A percentile compares a stretch with the other conserved stretches of the same genome.
Conservation (phyloP, 2,329 filamentous ascomycete species). For the Colletotrichum caudatum region DNA sequence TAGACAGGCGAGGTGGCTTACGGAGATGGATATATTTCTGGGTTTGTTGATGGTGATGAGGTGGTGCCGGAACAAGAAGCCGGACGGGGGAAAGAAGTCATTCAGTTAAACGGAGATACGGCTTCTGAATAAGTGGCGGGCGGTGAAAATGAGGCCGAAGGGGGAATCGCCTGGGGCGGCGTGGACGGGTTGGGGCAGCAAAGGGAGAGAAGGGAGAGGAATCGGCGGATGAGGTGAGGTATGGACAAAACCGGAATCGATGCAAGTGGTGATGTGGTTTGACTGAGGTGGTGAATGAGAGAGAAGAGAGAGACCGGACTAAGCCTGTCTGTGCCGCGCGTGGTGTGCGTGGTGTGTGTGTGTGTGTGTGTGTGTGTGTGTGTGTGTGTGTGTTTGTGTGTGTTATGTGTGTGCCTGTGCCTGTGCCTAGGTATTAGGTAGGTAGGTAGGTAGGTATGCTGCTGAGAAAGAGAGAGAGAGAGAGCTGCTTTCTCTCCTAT, state of each 20-base stretch:
- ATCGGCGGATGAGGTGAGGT: constrained; percentile 30
- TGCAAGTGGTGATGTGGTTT: constrained; percentile 42
- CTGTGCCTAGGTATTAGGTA: background rate
- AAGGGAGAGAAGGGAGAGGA: background rate
- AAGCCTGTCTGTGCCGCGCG: background rate
- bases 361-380: constrained; percentile 6
- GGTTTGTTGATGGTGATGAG: constrained; percentile 6
- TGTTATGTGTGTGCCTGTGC: constrained; percentile 2
- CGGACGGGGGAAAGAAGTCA: constrained; percentile 14
- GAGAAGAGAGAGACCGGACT: constrained; percentile 1
- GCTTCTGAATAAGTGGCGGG: constrained; percentile 18
- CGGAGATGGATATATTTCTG: background rate
- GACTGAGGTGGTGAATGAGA: constrained; percentile 28
- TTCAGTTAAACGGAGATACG: constrained; percentile 18
- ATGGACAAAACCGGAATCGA: constrained; percentile 35
- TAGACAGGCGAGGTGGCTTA: constrained; percentile 10
- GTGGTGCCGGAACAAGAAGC: constrained; percentile 10
- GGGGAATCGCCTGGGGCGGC: background rate
- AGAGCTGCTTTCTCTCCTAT: background rate
- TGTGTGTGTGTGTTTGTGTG: constrained; percentile 1
- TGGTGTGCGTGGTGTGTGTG: constrained; percentile 1
- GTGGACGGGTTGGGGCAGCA: background rate
- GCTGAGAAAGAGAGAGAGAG: background rate
- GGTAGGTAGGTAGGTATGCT: too few species aligned
- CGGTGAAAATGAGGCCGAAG: constrained; percentile 2